Evolutionary conservation across 345 rosid genomes (phyloP).

Genomic region (Gossypium longicalyx): DNA sequence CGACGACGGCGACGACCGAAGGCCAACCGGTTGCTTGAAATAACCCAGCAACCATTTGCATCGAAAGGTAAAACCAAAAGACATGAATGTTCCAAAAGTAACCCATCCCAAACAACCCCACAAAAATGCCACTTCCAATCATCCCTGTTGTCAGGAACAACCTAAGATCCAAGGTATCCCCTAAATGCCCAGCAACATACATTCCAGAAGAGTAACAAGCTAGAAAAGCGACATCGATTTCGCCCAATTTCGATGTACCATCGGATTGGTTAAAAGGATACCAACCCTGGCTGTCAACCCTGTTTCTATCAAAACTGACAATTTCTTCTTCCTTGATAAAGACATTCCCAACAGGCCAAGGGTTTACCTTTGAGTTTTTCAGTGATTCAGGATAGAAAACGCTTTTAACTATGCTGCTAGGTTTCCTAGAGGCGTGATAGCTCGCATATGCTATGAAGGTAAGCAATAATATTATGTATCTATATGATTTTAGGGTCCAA

Average conservation of each 20-base stretch:
- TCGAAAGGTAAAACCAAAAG: slow-evolving; percentile 56
- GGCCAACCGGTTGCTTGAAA: slow-evolving; percentile 98
- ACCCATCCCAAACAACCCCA: slow-evolving; percentile 87
- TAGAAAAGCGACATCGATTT: slow-evolving; percentile 81
- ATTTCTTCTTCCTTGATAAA: slow-evolving; percentile 45
- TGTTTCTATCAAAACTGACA: background rate
- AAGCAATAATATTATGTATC: slow-evolving; percentile 57
- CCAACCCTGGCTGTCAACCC: slow-evolving; percentile 48
- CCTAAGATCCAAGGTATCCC: slow-evolving; percentile 79
- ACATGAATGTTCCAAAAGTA: slow-evolving; percentile 72
- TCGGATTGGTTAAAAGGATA: slow-evolving; percentile 64
- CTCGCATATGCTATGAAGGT: slow-evolving; percentile 87
- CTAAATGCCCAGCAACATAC: slow-evolving; percentile 92
- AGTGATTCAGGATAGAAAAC: slow-evolving; percentile 64
- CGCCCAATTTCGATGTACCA: slow-evolving; percentile 84
- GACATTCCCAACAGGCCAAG: slow-evolving; percentile 70
- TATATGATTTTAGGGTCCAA: slow-evolving; percentile 59
- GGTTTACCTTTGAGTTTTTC: slow-evolving; percentile 12
- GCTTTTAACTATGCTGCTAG: slow-evolving; percentile 90
- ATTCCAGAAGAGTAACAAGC: slow-evolving; percentile 84
- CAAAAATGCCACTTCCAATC: slow-evolving; percentile 89
- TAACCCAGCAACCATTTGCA: slow-evolving; percentile 90
- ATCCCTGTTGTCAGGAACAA: slow-evolving; percentile 79
- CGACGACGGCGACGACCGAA: slow-evolving; percentile 93
- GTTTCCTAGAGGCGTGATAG: slow-evolving; percentile 92